Evolutionary conservation across 805 yeast genomes (phyloP).

Genomic region (Yarrowia sp.): DNA sequence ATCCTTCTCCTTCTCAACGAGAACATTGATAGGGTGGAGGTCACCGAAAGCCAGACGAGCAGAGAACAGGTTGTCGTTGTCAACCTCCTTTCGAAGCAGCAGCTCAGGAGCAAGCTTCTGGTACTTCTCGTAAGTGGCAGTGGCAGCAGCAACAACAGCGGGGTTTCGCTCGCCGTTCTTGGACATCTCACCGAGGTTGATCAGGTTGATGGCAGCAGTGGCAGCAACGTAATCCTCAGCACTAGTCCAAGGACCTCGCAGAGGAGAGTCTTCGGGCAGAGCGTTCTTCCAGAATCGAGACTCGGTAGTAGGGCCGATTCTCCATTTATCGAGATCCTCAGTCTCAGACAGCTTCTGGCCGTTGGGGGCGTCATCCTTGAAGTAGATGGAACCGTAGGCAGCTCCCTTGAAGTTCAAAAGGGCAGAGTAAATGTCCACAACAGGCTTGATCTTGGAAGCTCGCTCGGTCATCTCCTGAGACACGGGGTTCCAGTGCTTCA

Average conservation of each 20-base stretch:
- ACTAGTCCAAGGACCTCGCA: conserved; percentile 75
- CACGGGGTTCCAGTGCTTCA: conserved; percentile 91
- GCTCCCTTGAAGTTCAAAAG: conserved; percentile 60
- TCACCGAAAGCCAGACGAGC: conserved; percentile 81
- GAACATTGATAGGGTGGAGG: conserved; percentile 84
- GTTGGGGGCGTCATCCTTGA: conserved; percentile 64
- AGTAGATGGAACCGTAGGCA: conserved; percentile 79
- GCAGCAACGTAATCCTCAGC: conserved; percentile 64
- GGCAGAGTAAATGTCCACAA: conserved; percentile 63
- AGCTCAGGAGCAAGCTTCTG: conserved; percentile 55
- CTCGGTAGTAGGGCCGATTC: conserved; percentile 87
- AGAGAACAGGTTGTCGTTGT: conserved; percentile 53
- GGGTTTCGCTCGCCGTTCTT: conserved; percentile 51
- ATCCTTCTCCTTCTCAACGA: conserved; percentile 45
- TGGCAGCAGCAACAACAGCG: conserved; percentile 45
- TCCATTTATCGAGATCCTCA: conserved; percentile 66
- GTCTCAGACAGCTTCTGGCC: conserved; percentile 36
- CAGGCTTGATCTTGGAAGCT: conserved; percentile 60
- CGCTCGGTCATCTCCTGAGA: conserved; percentile 52
- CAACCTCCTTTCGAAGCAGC: conserved; percentile 48
- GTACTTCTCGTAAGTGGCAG: conserved; percentile 62
- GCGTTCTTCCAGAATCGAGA: conserved; percentile 69
- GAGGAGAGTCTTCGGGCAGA: conserved; percentile 49
- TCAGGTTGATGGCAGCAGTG: conserved; percentile 66
- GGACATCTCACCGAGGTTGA: conserved; percentile 52